Base-by-base conservation (phyloP, 169 alveolate genomes). In the Plasmodium ovale region DNA sequence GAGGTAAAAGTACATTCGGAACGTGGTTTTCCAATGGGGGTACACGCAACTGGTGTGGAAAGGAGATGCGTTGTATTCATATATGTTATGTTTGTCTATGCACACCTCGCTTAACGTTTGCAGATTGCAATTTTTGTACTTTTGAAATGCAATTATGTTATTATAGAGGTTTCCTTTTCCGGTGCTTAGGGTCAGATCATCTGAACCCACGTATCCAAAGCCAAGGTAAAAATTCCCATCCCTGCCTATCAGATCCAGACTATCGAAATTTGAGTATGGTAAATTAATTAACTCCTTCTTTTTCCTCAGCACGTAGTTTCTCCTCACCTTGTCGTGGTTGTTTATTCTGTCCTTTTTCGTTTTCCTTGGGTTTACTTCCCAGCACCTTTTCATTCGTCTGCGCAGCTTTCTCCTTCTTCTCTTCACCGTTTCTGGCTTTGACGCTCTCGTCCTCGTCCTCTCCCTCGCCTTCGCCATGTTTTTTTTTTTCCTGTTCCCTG, bases 141-240 rank as follows among this genome's bases (percentile, higher is more conserved):
- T 85, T 59, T 85, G 71, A 51, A 25, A 85, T 6, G 67, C 87
- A 1, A 85, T 94, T 25, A 94, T 74, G 62, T 94, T 84, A 72
- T 94, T 94, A 77, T 90, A 92, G 12, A 94, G 51, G 35, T 93
- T 93, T 19, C 96, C 96, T 77, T 88, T 89, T 29, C 96, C 97
- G 2, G 95, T 91, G 54, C 93, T 92, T 71, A 92, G 89, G 9
- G 51, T 21, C 58, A 84, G 71, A 31, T 94, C 84, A 59, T 90
- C 79, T 0, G 92, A 87, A 19, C 97, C 97, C 0, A 90, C 92
- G 72, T 95, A 95, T 23, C 97, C 97, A 49, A 94, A 95, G 10
- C 97, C 97, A 47, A 95, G 53, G 14, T 89, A 72, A 69, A 95
- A 95, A 88, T 95, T 95, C 12, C 97, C 97, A 85, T 95, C 97